A percentile compares a stretch with the other conserved stretches of the same genome.
These are phyloP conservation scores for Cryptosporidium sp. DNA, from an alignment of 169 alveolate species.

Conservation along the genomic window DNA sequence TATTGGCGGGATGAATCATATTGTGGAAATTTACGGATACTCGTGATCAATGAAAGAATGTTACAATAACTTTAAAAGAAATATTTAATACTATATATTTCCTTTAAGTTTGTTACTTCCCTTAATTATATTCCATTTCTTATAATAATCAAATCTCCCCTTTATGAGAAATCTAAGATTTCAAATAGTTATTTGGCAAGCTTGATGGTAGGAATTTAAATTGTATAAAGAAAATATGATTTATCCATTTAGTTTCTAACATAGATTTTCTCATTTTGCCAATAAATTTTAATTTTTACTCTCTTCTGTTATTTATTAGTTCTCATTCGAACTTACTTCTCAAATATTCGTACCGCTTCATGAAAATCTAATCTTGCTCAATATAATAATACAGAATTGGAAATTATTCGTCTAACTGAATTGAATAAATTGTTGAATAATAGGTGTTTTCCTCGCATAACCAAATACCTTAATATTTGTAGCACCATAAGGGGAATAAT, in stretches of 20 bases:
- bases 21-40: not conserved
- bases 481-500: not conserved
- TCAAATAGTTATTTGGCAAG: slow-evolving; percentile 17
- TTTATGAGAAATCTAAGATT: slow-evolving; percentile 25
- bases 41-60: no score
- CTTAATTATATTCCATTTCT: not conserved
- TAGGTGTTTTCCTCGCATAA: not conserved
- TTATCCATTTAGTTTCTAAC: not conserved
- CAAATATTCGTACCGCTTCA: not conserved
- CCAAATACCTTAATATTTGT: not conserved
- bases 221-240: not conserved
- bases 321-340: not conserved
- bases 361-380: not conserved
- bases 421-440: not conserved
- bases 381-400: not conserved
- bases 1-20: not conserved
- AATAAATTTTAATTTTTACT: not conserved
- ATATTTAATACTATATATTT: no score
- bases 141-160: slow-evolving; percentile 31
- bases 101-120: not conserved
- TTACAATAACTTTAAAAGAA: no score
- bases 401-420: not conserved
- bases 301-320: not conserved
- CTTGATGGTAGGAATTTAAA: not conserved
- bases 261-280: not conserved